phyloP scores from a whole-genome alignment of 1,284 basidiomycete genomes.

The Anthracocystis panici-leucophaei region DNA sequence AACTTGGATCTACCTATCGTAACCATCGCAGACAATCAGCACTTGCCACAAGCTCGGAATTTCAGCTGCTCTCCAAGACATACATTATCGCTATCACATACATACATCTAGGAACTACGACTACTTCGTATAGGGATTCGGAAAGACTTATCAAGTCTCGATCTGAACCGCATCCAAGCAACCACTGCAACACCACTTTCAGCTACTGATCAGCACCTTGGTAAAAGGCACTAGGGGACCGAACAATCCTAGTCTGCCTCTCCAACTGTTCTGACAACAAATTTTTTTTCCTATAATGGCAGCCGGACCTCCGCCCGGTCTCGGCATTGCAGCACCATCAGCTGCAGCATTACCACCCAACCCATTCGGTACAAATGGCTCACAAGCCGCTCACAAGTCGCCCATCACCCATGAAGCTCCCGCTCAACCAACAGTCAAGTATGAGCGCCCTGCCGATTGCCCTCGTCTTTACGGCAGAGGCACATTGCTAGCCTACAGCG shows the following conservation, averaged over 20 bases:
- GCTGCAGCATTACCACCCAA: conserved; percentile 49
- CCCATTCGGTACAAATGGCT: conserved; percentile 41
- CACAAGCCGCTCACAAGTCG: conserved; percentile 19
- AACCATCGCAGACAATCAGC: background rate
- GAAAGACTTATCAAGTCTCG: background rate
- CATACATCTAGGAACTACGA: background rate
- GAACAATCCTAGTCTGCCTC: conserved; percentile 25
- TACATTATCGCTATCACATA: background rate
- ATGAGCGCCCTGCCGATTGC: conserved; percentile 38
- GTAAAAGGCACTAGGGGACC: conserved; percentile 24
- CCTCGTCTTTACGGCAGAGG: conserved; percentile 43
- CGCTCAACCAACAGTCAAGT: conserved; percentile 13
- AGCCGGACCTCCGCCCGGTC: conserved; percentile 52
- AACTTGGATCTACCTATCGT: background rate
- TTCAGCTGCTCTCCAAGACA: background rate
- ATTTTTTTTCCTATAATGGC: conserved; percentile 23
- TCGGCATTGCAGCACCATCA: conserved; percentile 46
- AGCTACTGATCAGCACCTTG: conserved; percentile 11
- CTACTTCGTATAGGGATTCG: background rate
- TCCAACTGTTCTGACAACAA: conserved; percentile 10
- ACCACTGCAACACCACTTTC: conserved; percentile 2
- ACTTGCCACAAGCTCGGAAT: too few species aligned
- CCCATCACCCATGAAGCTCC: conserved; percentile 15
- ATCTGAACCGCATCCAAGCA: background rate
- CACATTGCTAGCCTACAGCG: conserved; percentile 76